Evolutionary conservation across 495 filamentous ascomycete species (phyloP), one percentile per base, ranked within the genome.

Genomic region (Articulospora tetracladia): DNA sequence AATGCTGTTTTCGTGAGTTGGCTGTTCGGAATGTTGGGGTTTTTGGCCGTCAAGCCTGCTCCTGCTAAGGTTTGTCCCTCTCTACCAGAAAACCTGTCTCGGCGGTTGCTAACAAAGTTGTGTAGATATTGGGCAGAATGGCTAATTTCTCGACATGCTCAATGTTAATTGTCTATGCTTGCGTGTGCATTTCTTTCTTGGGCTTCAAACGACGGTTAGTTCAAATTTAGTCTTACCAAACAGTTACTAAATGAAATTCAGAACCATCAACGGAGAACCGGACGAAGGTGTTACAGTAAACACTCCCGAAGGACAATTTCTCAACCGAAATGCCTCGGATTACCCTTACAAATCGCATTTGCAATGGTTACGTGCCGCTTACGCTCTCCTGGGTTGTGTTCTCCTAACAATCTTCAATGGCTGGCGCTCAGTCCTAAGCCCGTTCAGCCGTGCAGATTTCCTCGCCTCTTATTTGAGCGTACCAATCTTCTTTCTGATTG

Each of bases 321-420:
- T 69, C 63, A 72, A 78, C 59, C 66, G 74, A 47, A 68, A 75
- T 44, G 69, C 76, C 32, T 64, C 59, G 1, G 58, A 69, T 20
- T 78, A 78, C 53, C 74, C 74, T 0, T 77, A 77, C 57, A 73
- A 74, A 50, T 74, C 74, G 0, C 75, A 76, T 58, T 69, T 72
- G 12, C 76, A 79, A 55, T 69, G 68, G 47, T 65, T 77, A 30
- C 68, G 72, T 17, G 73, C 71, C 11, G 65, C 59, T 25, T 79
- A 77, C 51, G 76, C 72, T 6, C 46, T 77, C 20, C 30, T 67
- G 1, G 73, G 68, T 49, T 75, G 75, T 53, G 57, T 66, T 13
- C 54, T 77, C 12, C 55, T 79, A 1, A 64, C 72, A 12, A 26
- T 77, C 20, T 79, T 79, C 65, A 77, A 77, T 53, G 75, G 76